phyloP scores from a whole-genome alignment of 2,329 filamentous ascomycete genomes.

The Fusarium multiceps region DNA sequence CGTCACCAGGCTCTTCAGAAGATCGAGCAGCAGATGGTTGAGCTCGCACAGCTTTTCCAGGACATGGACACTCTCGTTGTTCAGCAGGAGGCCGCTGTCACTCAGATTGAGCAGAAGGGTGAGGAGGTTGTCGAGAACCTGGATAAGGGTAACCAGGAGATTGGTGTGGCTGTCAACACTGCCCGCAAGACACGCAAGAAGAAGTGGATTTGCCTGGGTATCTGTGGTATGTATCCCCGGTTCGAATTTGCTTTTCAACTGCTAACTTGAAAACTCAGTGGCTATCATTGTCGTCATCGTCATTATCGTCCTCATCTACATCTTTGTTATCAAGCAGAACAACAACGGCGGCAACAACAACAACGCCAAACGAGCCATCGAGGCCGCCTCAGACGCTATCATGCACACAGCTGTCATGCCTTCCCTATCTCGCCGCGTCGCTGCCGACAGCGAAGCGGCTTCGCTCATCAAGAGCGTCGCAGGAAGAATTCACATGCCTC shows the following conservation, averaged over 20 bases:
- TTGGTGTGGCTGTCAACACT: constrained; percentile 83
- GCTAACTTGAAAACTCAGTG: constrained; percentile 55
- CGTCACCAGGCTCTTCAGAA: constrained; percentile 90
- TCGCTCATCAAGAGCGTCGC: constrained; percentile 32
- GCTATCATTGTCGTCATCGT: constrained; percentile 64
- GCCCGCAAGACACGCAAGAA: constrained; percentile 84
- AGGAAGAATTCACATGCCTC: constrained; percentile 43
- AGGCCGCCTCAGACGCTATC: constrained; percentile 36
- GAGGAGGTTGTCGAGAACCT: constrained; percentile 88
- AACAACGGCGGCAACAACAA: constrained; percentile 28
- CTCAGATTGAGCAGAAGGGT: constrained; percentile 85
- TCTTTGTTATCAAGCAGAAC: constrained; percentile 54
- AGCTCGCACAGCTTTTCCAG: constrained; percentile 88
- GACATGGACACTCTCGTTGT: constrained; percentile 88
- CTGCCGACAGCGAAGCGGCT: constrained; percentile 11
- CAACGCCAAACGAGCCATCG: constrained; percentile 49
- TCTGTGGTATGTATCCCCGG: constrained; percentile 64
- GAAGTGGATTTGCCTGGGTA: constrained; percentile 96
- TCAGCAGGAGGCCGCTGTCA: constrained; percentile 84
- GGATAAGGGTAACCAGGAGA: constrained; percentile 84
- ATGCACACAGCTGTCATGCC: constrained; percentile 39
- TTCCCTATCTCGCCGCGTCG: constrained; percentile 31
- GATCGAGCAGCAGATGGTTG: constrained; percentile 90
- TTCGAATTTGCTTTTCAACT: not conserved
- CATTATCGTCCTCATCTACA: constrained; percentile 62